Conservation (phyloP, 31 red algal genomes). For the Endocladia muricata region DNA sequence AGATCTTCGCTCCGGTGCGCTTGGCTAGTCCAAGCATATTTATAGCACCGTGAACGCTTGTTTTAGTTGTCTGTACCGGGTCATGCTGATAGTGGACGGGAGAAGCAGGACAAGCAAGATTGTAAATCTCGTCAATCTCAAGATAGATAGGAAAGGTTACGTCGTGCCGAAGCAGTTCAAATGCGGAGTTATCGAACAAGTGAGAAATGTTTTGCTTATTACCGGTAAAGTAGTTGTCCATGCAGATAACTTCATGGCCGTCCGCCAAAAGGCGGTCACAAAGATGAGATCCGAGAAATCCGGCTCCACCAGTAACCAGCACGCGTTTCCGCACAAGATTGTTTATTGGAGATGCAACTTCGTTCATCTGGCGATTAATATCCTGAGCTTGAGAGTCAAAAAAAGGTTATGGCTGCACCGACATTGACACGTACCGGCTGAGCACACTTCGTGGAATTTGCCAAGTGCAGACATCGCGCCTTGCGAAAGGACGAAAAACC, state of each 20-base stretch:
- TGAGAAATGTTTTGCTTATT: conserved; percentile 50
- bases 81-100: conserved; percentile 82
- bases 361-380: too few species aligned
- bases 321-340: too few species aligned
- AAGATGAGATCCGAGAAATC: conserved; percentile 78
- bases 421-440: too few species aligned
- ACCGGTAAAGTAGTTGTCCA: conserved; percentile 70
- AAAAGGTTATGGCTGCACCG: too few species aligned
- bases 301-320: conserved; percentile 72
- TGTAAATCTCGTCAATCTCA: conserved; percentile 72
- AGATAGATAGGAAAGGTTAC: conserved; percentile 38
- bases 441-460: too few species aligned
- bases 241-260: conserved; percentile 63
- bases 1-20: conserved; percentile 50
- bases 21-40: conserved; percentile 80
- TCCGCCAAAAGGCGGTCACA: conserved; percentile 63
- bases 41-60: conserved; percentile 59
- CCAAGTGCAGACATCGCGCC: too few species aligned
- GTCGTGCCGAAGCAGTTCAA: conserved; percentile 77
- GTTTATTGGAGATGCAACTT: too few species aligned
- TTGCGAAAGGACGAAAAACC: too few species aligned
- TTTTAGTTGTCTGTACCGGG: conserved; percentile 74
- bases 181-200: conserved; percentile 45
- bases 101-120: conserved; percentile 75
- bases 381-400: too few species aligned